Evolutionary conservation across 345 rosid species (phyloP).

Genomic region (Balakata baccata): DNA sequence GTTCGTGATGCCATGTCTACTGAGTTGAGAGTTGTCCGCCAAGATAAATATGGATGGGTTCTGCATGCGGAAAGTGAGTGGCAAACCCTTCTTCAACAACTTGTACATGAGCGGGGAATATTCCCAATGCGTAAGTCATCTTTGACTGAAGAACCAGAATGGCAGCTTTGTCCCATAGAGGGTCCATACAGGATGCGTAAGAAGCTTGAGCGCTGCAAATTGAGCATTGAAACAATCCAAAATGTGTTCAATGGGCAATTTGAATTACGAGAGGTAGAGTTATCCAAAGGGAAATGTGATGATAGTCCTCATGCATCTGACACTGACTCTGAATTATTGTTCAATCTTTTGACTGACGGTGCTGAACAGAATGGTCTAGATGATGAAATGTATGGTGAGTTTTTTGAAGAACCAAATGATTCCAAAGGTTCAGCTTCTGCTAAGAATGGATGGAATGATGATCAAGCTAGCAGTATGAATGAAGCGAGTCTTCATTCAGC

Average conservation of each 20-base stretch:
- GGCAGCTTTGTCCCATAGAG: slow-evolving; percentile 99
- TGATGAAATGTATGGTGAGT: slow-evolving; percentile 60
- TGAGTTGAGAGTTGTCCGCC: slow-evolving; percentile 97
- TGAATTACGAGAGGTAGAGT: slow-evolving; percentile 67
- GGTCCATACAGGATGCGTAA: slow-evolving; percentile 99
- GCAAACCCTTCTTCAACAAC: slow-evolving; percentile 95
- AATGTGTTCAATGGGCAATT: slow-evolving; percentile 71
- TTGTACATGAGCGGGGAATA: slow-evolving; percentile 95
- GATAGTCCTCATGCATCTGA: slow-evolving; percentile 61
- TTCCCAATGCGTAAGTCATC: slow-evolving; percentile 71
- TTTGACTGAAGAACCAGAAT: slow-evolving; percentile 63
- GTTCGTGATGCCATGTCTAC: slow-evolving; percentile 97
- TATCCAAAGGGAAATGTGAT: slow-evolving; percentile 51
- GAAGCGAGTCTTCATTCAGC: slow-evolving; percentile 99
- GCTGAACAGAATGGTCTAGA: slow-evolving; percentile 34
- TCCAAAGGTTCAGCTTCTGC: slow-evolving; percentile 50
- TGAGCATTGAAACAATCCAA: slow-evolving; percentile 74
- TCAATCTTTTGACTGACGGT: slow-evolving; percentile 48
- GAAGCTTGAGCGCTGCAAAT: slow-evolving; percentile 87
- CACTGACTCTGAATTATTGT: slow-evolving; percentile 62
- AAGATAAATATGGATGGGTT: slow-evolving; percentile 99
- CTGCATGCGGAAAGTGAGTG: slow-evolving; percentile 99
- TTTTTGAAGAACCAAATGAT: slow-evolving; percentile 50
- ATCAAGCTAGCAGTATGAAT: slow-evolving; percentile 76
- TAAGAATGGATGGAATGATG: slow-evolving; percentile 86